These are phyloP conservation scores for Penicillium sp. DNA, from an alignment of 2,329 filamentous ascomycete species.

Conservation along the genomic window DNA sequence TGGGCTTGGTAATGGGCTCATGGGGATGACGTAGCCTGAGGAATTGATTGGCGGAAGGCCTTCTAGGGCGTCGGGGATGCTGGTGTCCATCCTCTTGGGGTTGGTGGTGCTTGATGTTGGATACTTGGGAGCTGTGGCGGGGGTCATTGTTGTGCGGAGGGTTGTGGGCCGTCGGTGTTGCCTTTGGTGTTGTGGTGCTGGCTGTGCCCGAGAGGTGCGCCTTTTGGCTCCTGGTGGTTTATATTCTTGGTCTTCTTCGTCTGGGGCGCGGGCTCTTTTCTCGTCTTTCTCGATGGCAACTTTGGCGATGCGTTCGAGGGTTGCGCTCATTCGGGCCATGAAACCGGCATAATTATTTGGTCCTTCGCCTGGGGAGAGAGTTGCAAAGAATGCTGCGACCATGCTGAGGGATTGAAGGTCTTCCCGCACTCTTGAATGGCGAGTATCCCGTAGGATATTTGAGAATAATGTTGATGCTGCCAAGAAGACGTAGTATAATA, in stretches of 20 bases:
- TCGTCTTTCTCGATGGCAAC: conserved; percentile 85
- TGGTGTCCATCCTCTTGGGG: conserved; percentile 9
- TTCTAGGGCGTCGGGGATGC: conserved; percentile 30
- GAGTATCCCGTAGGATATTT: conserved; percentile 87
- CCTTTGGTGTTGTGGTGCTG: conserved; percentile 9
- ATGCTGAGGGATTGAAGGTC: conserved; percentile 84
- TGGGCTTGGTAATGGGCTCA: conserved; percentile 16
- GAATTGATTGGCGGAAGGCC: conserved; percentile 36
- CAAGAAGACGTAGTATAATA: conserved; percentile 91
- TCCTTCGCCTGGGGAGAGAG: conserved; percentile 73
- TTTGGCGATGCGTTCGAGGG: conserved; percentile 88
- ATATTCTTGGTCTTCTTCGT: conserved; percentile 26
- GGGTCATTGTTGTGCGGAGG: conserved; percentile 7
- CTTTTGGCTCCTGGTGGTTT: conserved; percentile 10
- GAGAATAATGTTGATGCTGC: conserved; percentile 89
- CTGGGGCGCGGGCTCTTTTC: conserved; percentile 49
- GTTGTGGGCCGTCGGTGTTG: conserved; percentile 8
- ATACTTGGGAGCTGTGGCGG: conserved; percentile 4
- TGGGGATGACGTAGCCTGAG: conserved; percentile 34
- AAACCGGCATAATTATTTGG: conserved; percentile 82
- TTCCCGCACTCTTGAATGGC: conserved; percentile 75
- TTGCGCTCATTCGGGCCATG: conserved; percentile 84
- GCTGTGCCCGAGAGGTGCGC: conserved; percentile 26
- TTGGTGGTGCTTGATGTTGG: conserved; percentile 6
- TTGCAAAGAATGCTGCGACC: conserved; percentile 84